A percentile compares a stretch with the other conserved stretches of the same genome.
Evolutionary conservation across 1,284 basidiomycete species (phyloP).

Genomic region (Salmacisia buchloeana): DNA sequence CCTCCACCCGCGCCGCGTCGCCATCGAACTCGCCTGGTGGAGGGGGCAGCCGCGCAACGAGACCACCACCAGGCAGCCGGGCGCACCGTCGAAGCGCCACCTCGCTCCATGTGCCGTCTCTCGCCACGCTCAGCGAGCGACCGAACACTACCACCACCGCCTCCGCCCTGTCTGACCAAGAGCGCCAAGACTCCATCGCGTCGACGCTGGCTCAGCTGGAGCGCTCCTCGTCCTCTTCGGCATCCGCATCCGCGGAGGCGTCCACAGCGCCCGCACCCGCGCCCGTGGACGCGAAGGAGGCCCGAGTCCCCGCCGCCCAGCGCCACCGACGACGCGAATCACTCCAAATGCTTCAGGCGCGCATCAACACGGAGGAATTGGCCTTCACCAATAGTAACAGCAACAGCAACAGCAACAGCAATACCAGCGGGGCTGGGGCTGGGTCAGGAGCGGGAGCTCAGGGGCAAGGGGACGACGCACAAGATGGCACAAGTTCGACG

Average conservation of each 20-base stretch:
- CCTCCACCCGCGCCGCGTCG: neutral
- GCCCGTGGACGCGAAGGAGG: constrained; percentile 4
- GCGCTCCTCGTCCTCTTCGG: neutral
- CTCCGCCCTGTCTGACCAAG: constrained; percentile 2
- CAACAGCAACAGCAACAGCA: neutral
- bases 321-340: constrained; percentile 16
- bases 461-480: constrained; percentile 11
- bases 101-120: constrained; percentile 9
- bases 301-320: constrained; percentile 14
- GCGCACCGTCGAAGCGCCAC: constrained; percentile 20
- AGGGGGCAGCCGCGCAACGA: neutral
- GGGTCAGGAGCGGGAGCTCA: too few species aligned
- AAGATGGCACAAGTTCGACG: constrained; percentile 1
- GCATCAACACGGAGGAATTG: constrained; percentile 14
- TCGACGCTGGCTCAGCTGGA: constrained; percentile 13
- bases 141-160: neutral
- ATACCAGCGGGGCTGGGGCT: neutral
- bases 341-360: constrained; percentile 23
- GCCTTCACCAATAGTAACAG: neutral
- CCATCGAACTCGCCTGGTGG: too few species aligned
- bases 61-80: neutral
- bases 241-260: neutral
- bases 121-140: constrained; percentile 13
- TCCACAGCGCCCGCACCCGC: neutral
- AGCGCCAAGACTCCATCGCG: neutral